Evolutionary conservation across 2,329 filamentous ascomycete genomes (phyloP).

Genomic region (Colletotrichum karsti): DNA sequence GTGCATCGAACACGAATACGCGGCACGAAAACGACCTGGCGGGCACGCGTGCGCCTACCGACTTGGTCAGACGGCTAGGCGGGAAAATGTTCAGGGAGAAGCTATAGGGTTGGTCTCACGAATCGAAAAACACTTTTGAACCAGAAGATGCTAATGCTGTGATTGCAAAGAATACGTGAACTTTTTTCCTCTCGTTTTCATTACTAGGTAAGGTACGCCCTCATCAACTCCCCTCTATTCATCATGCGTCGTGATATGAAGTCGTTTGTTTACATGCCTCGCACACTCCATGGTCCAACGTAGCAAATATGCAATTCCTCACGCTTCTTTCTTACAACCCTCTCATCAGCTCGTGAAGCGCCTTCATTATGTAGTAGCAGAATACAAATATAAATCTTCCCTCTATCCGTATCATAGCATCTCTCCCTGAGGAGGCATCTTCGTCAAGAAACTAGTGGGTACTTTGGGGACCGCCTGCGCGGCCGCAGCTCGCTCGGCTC

Average conservation of each 20-base stretch:
- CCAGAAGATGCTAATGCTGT: slow-evolving; percentile 26
- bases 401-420: slow-evolving; percentile 33
- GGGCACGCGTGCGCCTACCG: not conserved
- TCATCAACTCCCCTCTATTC: slow-evolving; percentile 1
- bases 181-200: slow-evolving; percentile 4
- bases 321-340: not conserved
- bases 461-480: slow-evolving; percentile 53
- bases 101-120: slow-evolving; percentile 38
- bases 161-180: slow-evolving; percentile 19
- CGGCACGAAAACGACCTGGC: no score
- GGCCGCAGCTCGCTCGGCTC: slow-evolving; percentile 41
- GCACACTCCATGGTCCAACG: not conserved
- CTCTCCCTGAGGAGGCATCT: slow-evolving; percentile 44
- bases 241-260: slow-evolving; percentile 21
- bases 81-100: not conserved
- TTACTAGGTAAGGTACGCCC: slow-evolving; percentile 24
- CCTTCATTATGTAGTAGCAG: not conserved
- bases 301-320: not conserved
- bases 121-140: slow-evolving; percentile 20
- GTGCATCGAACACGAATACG: no score
- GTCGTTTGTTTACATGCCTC: slow-evolving; percentile 19
- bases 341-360: not conserved
- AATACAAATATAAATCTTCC: not conserved
- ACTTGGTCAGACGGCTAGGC: not conserved
- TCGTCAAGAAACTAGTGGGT: slow-evolving; percentile 41